Percentiles rank a stretch among this genome's conserved stretches.
Conservation (phyloP, 2,329 filamentous ascomycete species). For the Colletotrichum sp. region DNA sequence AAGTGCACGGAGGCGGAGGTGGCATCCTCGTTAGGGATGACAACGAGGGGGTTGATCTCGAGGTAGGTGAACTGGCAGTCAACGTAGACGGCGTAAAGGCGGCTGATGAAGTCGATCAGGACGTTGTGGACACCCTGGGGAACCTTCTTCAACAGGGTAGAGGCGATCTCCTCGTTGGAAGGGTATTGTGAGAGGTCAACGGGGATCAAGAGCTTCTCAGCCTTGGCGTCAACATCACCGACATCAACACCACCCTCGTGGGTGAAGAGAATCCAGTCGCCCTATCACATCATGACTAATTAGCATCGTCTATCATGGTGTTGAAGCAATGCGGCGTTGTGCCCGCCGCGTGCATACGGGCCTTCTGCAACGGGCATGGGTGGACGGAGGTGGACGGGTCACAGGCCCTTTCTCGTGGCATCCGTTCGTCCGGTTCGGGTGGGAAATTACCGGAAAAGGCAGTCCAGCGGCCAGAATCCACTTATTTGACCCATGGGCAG, state of each 20-base stretch:
- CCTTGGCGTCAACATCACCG: conserved; percentile 98
- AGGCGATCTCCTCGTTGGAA: conserved; percentile 92
- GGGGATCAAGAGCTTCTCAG: conserved; percentile 96
- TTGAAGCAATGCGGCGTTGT: neutral
- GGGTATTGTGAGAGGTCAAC: conserved; percentile 95
- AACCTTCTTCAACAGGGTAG: conserved; percentile 86
- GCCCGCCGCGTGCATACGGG: neutral
- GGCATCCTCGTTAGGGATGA: conserved; percentile 90
- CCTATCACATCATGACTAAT: conserved; percentile 56
- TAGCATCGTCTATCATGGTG: neutral
- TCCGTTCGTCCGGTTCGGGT: conserved; percentile 42
- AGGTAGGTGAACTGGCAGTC: conserved; percentile 99
- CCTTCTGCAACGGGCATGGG: conserved; percentile 6
- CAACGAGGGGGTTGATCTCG: conserved; percentile 98
- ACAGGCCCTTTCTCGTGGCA: conserved; percentile 34
- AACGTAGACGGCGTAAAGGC: conserved; percentile 97
- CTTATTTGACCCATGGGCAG: conserved; percentile 20
- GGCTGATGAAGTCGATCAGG: conserved; percentile 97
- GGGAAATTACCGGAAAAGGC: conserved; percentile 27
- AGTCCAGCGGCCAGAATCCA: conserved; percentile 19
- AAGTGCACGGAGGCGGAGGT: conserved; percentile 97
- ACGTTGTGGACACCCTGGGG: conserved; percentile 97
- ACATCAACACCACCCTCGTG: conserved; percentile 99
- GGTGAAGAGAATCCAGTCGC: conserved; percentile 99
- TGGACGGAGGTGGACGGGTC: conserved; percentile 7